These are phyloP conservation scores for Mucuna pruriens DNA, from an alignment of 306 rosid genomes.

Conservation along the genomic window DNA sequence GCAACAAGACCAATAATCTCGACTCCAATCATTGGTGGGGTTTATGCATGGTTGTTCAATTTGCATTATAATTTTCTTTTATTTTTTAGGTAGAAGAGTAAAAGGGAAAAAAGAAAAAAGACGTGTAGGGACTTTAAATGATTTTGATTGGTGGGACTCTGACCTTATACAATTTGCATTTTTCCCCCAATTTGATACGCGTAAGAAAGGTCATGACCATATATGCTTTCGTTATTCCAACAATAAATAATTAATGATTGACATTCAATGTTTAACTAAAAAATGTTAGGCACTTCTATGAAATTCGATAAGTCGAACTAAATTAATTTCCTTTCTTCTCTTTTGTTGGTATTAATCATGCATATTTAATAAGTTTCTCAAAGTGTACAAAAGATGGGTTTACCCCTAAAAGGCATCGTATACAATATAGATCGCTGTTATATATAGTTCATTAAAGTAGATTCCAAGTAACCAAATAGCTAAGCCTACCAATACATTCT, in stretches of 20 bases:
- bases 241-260: slow-evolving; percentile 10
- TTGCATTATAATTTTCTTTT: background rate
- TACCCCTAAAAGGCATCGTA: background rate
- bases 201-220: background rate
- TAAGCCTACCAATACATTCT: slow-evolving; percentile 4
- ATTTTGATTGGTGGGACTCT: slow-evolving; percentile 33
- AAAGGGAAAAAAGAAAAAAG: background rate
- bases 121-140: slow-evolving; percentile 3
- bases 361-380: slow-evolving; percentile 10
- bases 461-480: background rate
- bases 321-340: background rate
- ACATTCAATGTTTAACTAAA: background rate
- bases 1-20: slow-evolving; percentile 7
- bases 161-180: background rate
- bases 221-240: slow-evolving; percentile 42
- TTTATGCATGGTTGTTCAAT: background rate
- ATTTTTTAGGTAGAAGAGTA: background rate
- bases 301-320: background rate
- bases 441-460: background rate
- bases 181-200: slow-evolving; percentile 13
- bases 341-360: background rate
- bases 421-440: background rate
- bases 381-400: slow-evolving; percentile 6
- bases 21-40: slow-evolving; percentile 39
- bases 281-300: background rate